phyloP scores from a whole-genome alignment of 116 monocot species.

The Phalaenopsis hybrid region DNA sequence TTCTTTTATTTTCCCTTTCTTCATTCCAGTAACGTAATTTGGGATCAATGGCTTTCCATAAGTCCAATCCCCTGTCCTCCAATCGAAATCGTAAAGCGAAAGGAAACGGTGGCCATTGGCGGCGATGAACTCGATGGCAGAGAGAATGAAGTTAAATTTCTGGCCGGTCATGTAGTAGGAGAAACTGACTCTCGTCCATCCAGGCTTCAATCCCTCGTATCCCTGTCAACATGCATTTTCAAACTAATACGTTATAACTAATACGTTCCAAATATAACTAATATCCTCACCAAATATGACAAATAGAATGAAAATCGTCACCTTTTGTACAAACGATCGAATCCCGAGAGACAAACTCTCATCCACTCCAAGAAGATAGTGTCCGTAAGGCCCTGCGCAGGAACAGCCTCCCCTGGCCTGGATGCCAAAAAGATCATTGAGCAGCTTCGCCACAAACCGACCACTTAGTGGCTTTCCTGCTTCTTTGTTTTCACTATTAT shows the following conservation, averaged over 20 bases:
- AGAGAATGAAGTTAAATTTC: constrained; percentile 48
- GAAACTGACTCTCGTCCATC: constrained; percentile 69
- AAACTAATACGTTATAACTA: no score
- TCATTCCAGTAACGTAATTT: not conserved
- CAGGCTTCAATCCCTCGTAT: constrained; percentile 62
- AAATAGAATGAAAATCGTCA: not conserved
- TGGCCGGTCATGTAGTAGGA: constrained; percentile 42
- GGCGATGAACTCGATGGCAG: constrained; percentile 57
- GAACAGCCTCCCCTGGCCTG: constrained; percentile 70
- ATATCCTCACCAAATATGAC: no score
- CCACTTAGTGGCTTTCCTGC: constrained; percentile 39
- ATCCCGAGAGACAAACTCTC: constrained; percentile 18
- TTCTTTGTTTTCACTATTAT: not conserved
- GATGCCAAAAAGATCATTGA: constrained; percentile 72
- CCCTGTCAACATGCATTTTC: constrained; percentile 21
- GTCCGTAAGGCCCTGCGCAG: constrained; percentile 70
- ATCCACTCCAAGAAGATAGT: constrained; percentile 48
- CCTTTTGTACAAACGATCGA: constrained; percentile 35
- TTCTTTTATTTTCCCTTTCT: not conserved
- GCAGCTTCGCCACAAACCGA: constrained; percentile 44
- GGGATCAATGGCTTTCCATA: constrained; percentile 18
- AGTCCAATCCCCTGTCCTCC: constrained; percentile 44
- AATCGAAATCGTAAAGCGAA: constrained; percentile 46
- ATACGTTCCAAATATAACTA: no score
- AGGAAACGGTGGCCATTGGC: constrained; percentile 47